Conservation (phyloP, 2,329 filamentous ascomycete species). For the Cordyceps cateniannulata region DNA sequence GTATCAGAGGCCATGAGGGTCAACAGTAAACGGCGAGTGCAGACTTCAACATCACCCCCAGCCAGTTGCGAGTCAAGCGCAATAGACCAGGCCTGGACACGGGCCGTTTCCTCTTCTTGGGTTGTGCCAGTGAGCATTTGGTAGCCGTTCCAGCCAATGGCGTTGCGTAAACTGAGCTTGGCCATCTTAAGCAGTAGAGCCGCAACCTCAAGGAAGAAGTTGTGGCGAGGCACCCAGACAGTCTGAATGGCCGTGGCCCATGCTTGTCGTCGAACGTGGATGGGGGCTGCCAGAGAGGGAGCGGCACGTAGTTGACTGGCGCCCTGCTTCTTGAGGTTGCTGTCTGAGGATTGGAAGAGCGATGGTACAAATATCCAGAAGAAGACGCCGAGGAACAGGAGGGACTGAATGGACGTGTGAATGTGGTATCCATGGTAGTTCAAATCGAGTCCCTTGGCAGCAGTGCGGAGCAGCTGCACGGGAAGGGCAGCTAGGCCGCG, state of each 20-base stretch:
- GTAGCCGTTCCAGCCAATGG: constrained; percentile 71
- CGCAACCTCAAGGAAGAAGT: constrained; percentile 77
- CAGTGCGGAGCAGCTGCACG: constrained; percentile 45
- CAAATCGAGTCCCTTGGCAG: constrained; percentile 43
- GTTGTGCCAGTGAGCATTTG: constrained; percentile 73
- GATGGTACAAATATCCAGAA: constrained; percentile 51
- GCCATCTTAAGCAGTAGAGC: constrained; percentile 73
- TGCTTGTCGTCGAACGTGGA: constrained; percentile 77
- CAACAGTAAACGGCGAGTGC: constrained; percentile 75
- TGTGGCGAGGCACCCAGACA: constrained; percentile 83
- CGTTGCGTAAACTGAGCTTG: constrained; percentile 73
- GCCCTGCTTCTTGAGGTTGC: constrained; percentile 47
- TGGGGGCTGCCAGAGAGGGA: constrained; percentile 72
- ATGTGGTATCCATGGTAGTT: constrained; percentile 49
- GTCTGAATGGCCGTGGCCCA: constrained; percentile 93
- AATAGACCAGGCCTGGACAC: constrained; percentile 88
- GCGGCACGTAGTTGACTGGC: constrained; percentile 42
- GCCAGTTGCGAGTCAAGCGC: constrained; percentile 88
- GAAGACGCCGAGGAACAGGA: constrained; percentile 46
- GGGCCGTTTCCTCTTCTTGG: constrained; percentile 76
- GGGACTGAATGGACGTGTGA: constrained; percentile 45
- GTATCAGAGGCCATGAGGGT: constrained; percentile 86
- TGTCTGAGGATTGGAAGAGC: constrained; percentile 36
- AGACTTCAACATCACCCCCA: constrained; percentile 84
- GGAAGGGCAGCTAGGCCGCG: constrained; percentile 63